Conservation (phyloP, 108 stramenopile genomes). For the Phaeodactylum tricornutum region DNA sequence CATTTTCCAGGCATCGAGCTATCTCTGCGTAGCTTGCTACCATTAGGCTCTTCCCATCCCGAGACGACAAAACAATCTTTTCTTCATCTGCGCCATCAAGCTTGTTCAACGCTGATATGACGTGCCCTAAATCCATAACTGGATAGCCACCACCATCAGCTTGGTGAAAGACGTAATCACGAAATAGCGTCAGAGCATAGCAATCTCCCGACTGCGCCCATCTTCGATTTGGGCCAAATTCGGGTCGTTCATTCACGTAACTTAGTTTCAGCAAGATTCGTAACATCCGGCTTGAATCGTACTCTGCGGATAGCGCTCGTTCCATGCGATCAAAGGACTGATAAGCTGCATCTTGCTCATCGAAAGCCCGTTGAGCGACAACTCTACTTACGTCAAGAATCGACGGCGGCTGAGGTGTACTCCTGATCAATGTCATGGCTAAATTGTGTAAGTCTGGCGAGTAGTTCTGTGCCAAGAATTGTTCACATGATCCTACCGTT, state of each 20-base stretch:
- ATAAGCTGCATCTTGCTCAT: constrained; percentile 53
- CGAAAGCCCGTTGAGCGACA: constrained; percentile 45
- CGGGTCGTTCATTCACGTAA: constrained; percentile 89
- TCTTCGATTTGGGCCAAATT: constrained; percentile 68
- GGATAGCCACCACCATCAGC: constrained; percentile 81
- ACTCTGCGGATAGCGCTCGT: constrained; percentile 58
- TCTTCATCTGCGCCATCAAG: constrained; percentile 86
- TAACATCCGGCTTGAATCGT: constrained; percentile 77
- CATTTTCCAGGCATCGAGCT: constrained; percentile 67
- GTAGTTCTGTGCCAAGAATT: too few species aligned
- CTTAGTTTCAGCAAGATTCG: constrained; percentile 83
- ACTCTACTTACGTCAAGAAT: constrained; percentile 40
- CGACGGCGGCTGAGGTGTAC: constrained; percentile 33
- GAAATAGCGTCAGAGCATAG: constrained; percentile 83
- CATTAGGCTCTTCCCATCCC: constrained; percentile 82
- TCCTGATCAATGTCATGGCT: constrained; percentile 54
- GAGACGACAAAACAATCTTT: constrained; percentile 74
- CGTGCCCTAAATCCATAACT: constrained; percentile 90
- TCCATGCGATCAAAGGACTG: constrained; percentile 36
- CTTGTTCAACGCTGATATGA: constrained; percentile 79
- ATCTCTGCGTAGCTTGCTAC: constrained; percentile 88
- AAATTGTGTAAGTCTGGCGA: constrained; percentile 61
- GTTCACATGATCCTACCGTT: too few species aligned
- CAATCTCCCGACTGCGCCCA: constrained; percentile 90
- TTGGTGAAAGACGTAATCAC: constrained; percentile 92